phyloP scores from a whole-genome alignment of 441 rosid species.

The Theobroma grandiflorum region DNA sequence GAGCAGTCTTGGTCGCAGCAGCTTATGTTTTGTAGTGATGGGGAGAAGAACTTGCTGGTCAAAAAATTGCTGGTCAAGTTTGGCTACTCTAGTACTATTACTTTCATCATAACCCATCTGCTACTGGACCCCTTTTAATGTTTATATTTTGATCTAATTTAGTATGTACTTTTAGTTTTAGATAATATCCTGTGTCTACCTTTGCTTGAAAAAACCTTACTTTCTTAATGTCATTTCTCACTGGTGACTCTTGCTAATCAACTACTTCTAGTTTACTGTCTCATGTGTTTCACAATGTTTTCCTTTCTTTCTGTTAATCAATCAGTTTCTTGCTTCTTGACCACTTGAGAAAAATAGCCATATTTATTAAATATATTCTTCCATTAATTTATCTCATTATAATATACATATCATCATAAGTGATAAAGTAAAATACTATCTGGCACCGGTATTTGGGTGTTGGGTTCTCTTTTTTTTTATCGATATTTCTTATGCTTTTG shows the following conservation, averaged over 20 bases:
- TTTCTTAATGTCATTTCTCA: background rate
- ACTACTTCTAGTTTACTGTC: background rate
- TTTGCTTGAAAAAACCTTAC: background rate
- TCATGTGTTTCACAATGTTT: background rate
- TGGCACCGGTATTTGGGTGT: background rate
- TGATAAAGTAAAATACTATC: background rate
- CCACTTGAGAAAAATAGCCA: background rate
- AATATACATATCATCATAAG: background rate
- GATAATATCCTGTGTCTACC: background rate
- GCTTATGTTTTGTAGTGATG: background rate
- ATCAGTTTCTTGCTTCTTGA: background rate
- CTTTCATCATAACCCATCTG: background rate
- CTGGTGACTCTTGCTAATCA: background rate
- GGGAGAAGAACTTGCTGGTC: background rate
- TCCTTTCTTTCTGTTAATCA: background rate
- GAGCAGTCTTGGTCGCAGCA: background rate
- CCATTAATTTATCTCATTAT: background rate
- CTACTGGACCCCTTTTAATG: background rate
- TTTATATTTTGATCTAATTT: background rate
- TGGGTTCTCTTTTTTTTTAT: too few relatives aligned
- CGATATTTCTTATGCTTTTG: too few relatives aligned
- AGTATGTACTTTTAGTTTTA: background rate
- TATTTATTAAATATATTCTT: background rate
- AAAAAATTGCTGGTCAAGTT: conserved; percentile 8
- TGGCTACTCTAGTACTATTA: conserved; percentile 5